A percentile compares a stretch with the other conserved stretches of the same genome.
These are phyloP conservation scores for Phytophthora syringae DNA, from an alignment of 352 stramenopile genomes.

Conservation along the genomic window DNA sequence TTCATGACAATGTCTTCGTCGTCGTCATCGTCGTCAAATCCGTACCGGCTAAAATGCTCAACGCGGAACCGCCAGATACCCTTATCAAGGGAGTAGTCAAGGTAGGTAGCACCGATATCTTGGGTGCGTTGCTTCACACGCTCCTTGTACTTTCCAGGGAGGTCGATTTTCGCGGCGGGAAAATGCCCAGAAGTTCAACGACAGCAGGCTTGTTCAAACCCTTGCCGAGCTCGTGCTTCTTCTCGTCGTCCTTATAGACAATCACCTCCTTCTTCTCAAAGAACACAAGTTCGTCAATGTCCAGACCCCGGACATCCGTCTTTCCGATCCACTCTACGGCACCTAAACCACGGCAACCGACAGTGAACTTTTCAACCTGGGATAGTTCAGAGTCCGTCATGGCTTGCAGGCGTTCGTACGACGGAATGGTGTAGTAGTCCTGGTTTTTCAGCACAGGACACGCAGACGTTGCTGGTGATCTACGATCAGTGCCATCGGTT, in stretches of 20 bases:
- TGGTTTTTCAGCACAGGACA: constrained; percentile 78
- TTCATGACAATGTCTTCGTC: constrained; percentile 63
- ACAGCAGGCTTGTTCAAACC: constrained; percentile 82
- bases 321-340: constrained; percentile 83
- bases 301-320: constrained; percentile 81
- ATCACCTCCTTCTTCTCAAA: constrained; percentile 90
- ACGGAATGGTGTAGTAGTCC: constrained; percentile 82
- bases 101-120: constrained; percentile 79
- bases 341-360: constrained; percentile 80
- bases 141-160: constrained; percentile 75
- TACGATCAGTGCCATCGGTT: constrained; percentile 1
- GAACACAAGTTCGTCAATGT: constrained; percentile 79
- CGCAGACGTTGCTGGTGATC: constrained; percentile 35
- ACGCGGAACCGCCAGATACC: constrained; percentile 88
- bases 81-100: constrained; percentile 77
- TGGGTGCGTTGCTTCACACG: constrained; percentile 78
- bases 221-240: constrained; percentile 78
- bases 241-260: constrained; percentile 86
- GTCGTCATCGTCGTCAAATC: constrained; percentile 76
- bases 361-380: constrained; percentile 76
- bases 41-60: constrained; percentile 89
- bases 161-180: constrained; percentile 68
- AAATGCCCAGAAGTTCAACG: constrained; percentile 81
- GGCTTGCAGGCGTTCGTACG: constrained; percentile 68
- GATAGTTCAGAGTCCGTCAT: constrained; percentile 78